Conservation (phyloP, 169 alveolate species). For the Cryptosporidium viatorum region DNA sequence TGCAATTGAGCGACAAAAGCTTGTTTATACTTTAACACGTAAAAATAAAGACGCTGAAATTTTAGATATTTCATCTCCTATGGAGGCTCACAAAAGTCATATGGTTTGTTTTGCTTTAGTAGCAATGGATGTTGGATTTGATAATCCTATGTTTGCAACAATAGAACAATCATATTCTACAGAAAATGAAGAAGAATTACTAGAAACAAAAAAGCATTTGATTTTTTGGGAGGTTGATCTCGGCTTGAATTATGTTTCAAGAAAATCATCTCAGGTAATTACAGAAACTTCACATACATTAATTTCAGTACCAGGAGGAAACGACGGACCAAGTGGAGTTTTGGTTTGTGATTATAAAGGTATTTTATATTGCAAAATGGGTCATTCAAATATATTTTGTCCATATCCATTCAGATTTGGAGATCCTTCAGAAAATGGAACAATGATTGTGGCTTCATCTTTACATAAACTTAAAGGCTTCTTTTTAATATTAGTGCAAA, state of each 20-base stretch:
- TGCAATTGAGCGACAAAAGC: conserved; percentile 98
- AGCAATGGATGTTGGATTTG: conserved; percentile 87
- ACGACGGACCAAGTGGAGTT: conserved; percentile 98
- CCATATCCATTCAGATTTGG: conserved; percentile 95
- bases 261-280: conserved; percentile 85
- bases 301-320: conserved; percentile 94
- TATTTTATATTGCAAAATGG: conserved; percentile 91
- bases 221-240: conserved; percentile 98
- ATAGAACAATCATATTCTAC: conserved; percentile 92
- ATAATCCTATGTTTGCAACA: conserved; percentile 97
- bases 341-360: conserved; percentile 96
- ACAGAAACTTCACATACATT: conserved; percentile 90
- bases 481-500: conserved; percentile 93
- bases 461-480: conserved; percentile 92
- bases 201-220: conserved; percentile 85
- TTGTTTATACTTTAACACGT: conserved; percentile 96
- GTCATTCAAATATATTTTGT: conserved; percentile 92
- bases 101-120: conserved; percentile 80
- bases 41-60: conserved; percentile 93
- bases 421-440: conserved; percentile 86
- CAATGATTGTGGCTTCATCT: conserved; percentile 90
- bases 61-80: conserved; percentile 82
- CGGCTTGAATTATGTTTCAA: conserved; percentile 98
- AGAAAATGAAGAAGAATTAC: conserved; percentile 88
- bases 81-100: conserved; percentile 81